These are phyloP conservation scores for Xylariaceae sp. DNA, from an alignment of 2,329 filamentous ascomycete genomes.

Conservation along the genomic window DNA sequence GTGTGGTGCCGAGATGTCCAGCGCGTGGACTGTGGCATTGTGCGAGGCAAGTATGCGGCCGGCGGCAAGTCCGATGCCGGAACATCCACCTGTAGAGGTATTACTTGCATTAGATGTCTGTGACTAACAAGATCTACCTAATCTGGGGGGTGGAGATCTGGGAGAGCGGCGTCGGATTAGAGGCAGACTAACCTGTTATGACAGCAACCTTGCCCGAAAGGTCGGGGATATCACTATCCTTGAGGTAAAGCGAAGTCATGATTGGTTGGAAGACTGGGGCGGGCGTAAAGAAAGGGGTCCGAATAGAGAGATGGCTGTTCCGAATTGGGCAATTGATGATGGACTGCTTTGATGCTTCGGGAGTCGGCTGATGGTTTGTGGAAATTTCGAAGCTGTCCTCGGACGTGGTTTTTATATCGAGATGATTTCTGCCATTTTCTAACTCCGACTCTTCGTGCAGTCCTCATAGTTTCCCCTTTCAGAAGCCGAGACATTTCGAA, in stretches of 20 bases:
- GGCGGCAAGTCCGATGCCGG: constrained; percentile 32
- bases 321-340: not conserved
- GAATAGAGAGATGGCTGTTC: not conserved
- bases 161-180: not conserved
- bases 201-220: constrained; percentile 11
- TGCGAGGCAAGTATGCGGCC: constrained; percentile 25
- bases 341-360: not conserved
- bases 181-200: constrained; percentile 11
- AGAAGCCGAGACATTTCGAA: no score
- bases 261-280: not conserved
- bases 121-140: not conserved
- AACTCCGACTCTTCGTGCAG: no score
- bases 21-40: constrained; percentile 27
- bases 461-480: no score
- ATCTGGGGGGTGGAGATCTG: not conserved
- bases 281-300: not conserved
- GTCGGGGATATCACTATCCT: constrained; percentile 19
- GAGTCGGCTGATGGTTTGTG: no score
- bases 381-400: no score
- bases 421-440: no score
- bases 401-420: not conserved
- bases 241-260: constrained; percentile 19
- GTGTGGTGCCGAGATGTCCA: constrained; percentile 18
- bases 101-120: not conserved
- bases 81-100: constrained; percentile 21